Base-by-base conservation (phyloP, 1,139 yeast genomes). In the Kodamaea derodonti region DNA sequence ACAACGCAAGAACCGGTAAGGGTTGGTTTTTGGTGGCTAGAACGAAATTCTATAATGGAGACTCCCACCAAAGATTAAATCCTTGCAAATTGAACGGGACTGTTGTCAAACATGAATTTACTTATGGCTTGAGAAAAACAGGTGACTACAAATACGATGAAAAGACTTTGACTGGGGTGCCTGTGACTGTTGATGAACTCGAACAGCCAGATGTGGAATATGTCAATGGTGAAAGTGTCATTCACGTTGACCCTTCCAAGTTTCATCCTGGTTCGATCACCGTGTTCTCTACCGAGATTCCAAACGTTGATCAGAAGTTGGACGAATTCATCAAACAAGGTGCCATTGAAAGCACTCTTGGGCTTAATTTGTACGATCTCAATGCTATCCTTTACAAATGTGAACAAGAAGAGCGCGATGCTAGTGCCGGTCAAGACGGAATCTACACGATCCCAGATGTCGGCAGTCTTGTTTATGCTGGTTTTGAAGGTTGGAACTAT, bases 201-300 rank as follows among this genome's bases (percentile, higher is more conserved):
- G 62, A 67, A 2, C 61, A 67, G 2, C 80, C 92, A 12, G 46
- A 48, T 0, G 59, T 84, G 30, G 68, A 64, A 9, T 64, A 52
- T 34, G 62, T 72, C 36, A 69, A 58, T 9, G 51, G 54, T 6
- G 72, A 72, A 31, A 65, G 88, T 1, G 61, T 68, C 3, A 75
- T 92, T 34, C 62, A 57, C 1, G 61, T 84, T 4, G 56, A 54
- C 34, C 80, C 83, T 2, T 68, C 60, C 0, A 44, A 67, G 29
- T 90, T 92, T 58, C 87, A 92, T 3, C 94, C 85, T 34, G 98
- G 98, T 1, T 83, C 96, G 1, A 86, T 92, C 47, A 88, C 95
- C 0, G 82, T 92, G 2, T 74, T 86, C 49, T 72, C 81, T 27
- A 88, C 97, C 0, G 72, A 69, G 38, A 82, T 85, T 37, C 83